Base-by-base conservation (phyloP, 306 rosid species). In the Fragaria vesca region DNA sequence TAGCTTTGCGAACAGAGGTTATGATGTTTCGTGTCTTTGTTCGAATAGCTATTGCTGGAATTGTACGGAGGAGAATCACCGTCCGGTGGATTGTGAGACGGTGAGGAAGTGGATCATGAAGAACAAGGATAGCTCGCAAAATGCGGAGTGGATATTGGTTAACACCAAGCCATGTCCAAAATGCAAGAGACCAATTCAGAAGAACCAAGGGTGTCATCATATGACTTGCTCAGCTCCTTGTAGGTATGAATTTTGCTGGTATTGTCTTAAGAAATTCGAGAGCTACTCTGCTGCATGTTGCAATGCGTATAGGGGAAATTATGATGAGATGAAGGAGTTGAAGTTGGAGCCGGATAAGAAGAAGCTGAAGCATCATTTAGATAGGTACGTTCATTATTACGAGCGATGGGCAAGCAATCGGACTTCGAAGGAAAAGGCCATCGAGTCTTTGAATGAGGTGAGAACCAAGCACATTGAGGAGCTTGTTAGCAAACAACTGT, bases 101-200 rank as follows among this genome's bases (percentile, higher is more conserved):
- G 65, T 34, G 65, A 12, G n/a, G 9, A 51, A 34, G 32, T 72
- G 76, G 76, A 2, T 12, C 1, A 17, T 2, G 66, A 72, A 54
- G 76, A 72, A 72, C 48, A n/a, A 51, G 65, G 76, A 72, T 16
- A 38, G 20, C n/a, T 18, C 20, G 8, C 48, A 34, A 2, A 72
- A 72, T 13, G 65, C 76, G 1, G 3, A 11, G 12, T 72, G 76
- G 66, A 32, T 52, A 18, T 7, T 72, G 26, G 47, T 6, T 5
- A 50, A 51, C 47, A 50, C 76, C 6, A 72, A 72, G 76, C 65
- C 76, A 10, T 72, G 76, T 34, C 76, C 76, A 3, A 52, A 32
- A 28, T 72, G 76, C 47, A 51, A 51, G 20, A 32, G 32, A 34
- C 12, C 65, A 1, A 72, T 72, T 12, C 18, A 52, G 63, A 72